A percentile compares a stretch with the other conserved stretches of the same genome.
phyloP scores from a whole-genome alignment of 2,329 filamentous ascomycete genomes.

The Alternaria sp. region DNA sequence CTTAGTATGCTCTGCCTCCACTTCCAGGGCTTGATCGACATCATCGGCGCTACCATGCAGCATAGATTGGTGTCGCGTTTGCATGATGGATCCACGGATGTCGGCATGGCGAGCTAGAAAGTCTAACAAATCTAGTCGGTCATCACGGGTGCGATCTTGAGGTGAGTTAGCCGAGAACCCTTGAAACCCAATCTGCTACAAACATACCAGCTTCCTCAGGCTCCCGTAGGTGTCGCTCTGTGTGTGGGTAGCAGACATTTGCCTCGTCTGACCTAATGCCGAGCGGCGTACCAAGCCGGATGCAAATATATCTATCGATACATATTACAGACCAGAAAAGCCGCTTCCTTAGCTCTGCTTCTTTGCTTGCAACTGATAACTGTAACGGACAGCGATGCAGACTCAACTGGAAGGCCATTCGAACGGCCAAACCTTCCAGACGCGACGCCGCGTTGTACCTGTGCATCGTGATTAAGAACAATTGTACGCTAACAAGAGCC shows the following conservation, averaged over 20 bases:
- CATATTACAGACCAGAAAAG: slow-evolving; percentile 35
- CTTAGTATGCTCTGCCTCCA: slow-evolving; percentile 31
- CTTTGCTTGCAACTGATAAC: slow-evolving; percentile 12
- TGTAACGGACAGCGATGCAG: slow-evolving; percentile 24
- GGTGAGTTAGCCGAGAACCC: neutral
- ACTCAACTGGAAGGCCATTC: slow-evolving; percentile 28
- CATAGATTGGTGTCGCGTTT: slow-evolving; percentile 20
- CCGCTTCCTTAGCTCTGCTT: slow-evolving; percentile 29
- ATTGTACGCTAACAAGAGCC: slow-evolving; percentile 30
- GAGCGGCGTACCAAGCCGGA: slow-evolving; percentile 29
- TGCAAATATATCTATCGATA: slow-evolving; percentile 33
- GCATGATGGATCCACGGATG: slow-evolving; percentile 33
- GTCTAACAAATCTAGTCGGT: slow-evolving; percentile 28
- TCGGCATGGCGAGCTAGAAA: slow-evolving; percentile 30
- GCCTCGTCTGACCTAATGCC: slow-evolving; percentile 28
- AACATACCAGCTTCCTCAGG: slow-evolving; percentile 5
- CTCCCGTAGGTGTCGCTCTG: slow-evolving; percentile 17
- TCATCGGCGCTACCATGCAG: slow-evolving; percentile 13
- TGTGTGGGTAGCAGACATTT: slow-evolving; percentile 31
- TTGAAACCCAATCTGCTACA: neutral
- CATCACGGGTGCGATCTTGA: slow-evolving; percentile 15
- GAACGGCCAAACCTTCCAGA: slow-evolving; percentile 28
- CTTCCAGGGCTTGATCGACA: slow-evolving; percentile 16
- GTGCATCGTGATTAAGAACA: slow-evolving; percentile 33
- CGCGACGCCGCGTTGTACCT: slow-evolving; percentile 35